These are phyloP conservation scores for Aspergillus brunneoviolaceus DNA, from an alignment of 2,329 filamentous ascomycete species.

Conservation along the genomic window DNA sequence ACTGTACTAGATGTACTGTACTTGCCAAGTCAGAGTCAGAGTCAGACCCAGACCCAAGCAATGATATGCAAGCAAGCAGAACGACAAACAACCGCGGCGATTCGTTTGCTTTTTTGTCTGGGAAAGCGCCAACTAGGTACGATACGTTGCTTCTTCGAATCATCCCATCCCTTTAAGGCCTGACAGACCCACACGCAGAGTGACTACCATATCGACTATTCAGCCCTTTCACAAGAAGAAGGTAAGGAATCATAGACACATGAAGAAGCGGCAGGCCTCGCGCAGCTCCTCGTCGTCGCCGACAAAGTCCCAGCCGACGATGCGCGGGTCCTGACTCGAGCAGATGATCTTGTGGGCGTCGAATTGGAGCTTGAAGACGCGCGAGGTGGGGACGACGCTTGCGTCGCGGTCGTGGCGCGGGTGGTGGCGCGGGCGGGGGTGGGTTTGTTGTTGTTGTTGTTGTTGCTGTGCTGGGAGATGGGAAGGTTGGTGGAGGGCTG, in stretches of 20 bases:
- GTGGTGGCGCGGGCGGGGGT: background rate
- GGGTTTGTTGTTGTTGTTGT: background rate
- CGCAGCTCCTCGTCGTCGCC: slow-evolving; percentile 78
- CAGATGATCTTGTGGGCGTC: slow-evolving; percentile 91
- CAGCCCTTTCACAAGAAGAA: too few species aligned
- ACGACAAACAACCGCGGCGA: too few species aligned
- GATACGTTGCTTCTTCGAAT: too few species aligned
- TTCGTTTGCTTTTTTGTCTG: too few species aligned
- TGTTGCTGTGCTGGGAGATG: background rate
- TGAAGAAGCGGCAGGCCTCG: slow-evolving; percentile 76
- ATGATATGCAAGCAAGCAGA: too few species aligned
- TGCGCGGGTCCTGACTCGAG: slow-evolving; percentile 85
- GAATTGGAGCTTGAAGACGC: slow-evolving; percentile 96
- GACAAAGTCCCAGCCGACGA: slow-evolving; percentile 98
- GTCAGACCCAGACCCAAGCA: too few species aligned
- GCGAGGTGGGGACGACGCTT: slow-evolving; percentile 44
- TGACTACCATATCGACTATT: too few species aligned
- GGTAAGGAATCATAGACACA: slow-evolving; percentile 33
- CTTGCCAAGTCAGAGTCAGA: too few species aligned
- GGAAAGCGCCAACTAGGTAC: too few species aligned
- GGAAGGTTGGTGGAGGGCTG: background rate
- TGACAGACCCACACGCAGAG: too few species aligned
- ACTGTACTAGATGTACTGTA: too few species aligned
- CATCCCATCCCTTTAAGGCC: too few species aligned
- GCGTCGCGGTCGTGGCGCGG: background rate